Evolutionary conservation across 768 basidiomycete genomes (phyloP).

Genomic region (Leccinum broughii): DNA sequence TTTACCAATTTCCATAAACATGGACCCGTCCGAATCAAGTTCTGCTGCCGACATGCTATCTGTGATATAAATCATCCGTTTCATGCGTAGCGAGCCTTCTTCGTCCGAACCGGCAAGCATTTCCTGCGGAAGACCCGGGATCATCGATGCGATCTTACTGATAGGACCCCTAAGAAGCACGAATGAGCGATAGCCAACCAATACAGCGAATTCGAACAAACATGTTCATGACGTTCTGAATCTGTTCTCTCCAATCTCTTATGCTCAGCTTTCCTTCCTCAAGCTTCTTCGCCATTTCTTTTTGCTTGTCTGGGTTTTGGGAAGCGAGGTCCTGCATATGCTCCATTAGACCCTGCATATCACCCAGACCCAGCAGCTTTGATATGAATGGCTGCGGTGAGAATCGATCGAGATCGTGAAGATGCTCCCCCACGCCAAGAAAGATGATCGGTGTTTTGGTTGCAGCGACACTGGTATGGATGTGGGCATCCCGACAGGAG

Average conservation of each 20-base stretch:
- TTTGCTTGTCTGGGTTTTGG: conserved; percentile 94
- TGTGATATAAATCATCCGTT: conserved; percentile 98
- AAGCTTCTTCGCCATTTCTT: conserved; percentile 97
- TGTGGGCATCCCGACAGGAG: conserved; percentile 4
- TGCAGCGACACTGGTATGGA: conserved; percentile 78
- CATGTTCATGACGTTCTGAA: conserved; percentile 98
- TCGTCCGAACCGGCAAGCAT: conserved; percentile 92
- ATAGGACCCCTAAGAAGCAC: conserved; percentile 81
- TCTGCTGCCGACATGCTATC: conserved; percentile 95
- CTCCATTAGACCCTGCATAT: conserved; percentile 96
- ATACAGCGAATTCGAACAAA: conserved; percentile 37
- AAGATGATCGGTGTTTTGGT: conserved; percentile 99
- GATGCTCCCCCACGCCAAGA: conserved; percentile 95
- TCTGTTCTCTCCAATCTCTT: conserved; percentile 96
- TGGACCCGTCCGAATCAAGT: conserved; percentile 91
- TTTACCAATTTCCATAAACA: conserved; percentile 96
- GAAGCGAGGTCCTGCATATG: conserved; percentile 96
- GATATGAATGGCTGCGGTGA: conserved; percentile 97
- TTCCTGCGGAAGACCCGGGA: conserved; percentile 92
- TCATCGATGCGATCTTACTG: conserved; percentile 98
- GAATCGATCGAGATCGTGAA: conserved; percentile 96
- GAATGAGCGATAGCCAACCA: conserved; percentile 4
- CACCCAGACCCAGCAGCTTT: conserved; percentile 92
- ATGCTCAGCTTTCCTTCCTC: conserved; percentile 97
- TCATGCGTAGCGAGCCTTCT: conserved; percentile 87